Base-by-base conservation (phyloP, 257 asterid species). In the Primulina eburnea region DNA sequence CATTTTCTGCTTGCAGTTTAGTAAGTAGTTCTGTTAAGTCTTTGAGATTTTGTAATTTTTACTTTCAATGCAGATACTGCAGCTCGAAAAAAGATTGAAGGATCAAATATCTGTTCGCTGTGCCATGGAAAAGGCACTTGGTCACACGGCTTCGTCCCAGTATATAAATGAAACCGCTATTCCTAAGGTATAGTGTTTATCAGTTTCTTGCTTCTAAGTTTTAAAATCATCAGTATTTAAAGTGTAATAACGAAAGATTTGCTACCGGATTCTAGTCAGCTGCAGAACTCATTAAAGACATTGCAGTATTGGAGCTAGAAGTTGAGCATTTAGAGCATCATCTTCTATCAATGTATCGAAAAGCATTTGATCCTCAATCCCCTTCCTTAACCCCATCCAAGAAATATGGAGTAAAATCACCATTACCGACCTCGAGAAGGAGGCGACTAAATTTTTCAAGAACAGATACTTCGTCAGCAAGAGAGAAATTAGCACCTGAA, bases 271-370 rank as follows among this genome's bases (percentile, higher is more conserved):
- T 82, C 62, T 97, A 95, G 99, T 90, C 98, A 6, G 97, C 95
- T 17, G 85, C 94, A 62, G 94, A 92, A 75, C 94, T 95, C 67
- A 95, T 95, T 14, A 86, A 78, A 85, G 99, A 95, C 70, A 95
- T 95, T 62, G 82, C 99, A 12, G 82, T 92, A 18, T 73, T 95
- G 76, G 99, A 95, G 83, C 76, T 92, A 73, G 97, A 95, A 87
- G 98, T 95, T 28, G 90, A 88, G 69, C 96, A 88, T 75, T 85
- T 95, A 86, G 99, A 95, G 74, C 98, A 95, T 61, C 88, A 95
- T 78, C 99, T 95, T 75, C 97, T 95, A 50, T 83, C 92, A 9
- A 81, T 91, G 47, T 92, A 95, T 81, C 74, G 99, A 71, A 87
- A 89, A 78, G 99, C 99, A 35, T 95, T 95, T 70, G 96, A 89